These are phyloP conservation scores for Dendrocalamus latiflorus DNA, from an alignment of 202 grass and related monocot species.

Conservation along the genomic window DNA sequence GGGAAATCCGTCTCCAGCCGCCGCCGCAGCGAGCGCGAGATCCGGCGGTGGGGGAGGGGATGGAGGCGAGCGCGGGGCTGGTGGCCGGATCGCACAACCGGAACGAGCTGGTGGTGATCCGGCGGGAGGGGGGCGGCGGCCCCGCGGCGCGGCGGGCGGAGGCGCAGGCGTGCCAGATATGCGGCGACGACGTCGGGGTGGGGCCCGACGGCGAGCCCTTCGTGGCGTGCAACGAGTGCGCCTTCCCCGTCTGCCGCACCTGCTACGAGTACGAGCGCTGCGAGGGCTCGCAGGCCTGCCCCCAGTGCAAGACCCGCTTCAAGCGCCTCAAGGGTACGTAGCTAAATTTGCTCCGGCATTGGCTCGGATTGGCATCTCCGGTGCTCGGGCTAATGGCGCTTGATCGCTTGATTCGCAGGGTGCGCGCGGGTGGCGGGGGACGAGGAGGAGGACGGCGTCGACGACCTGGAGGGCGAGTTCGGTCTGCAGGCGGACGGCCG, in stretches of 20 bases:
- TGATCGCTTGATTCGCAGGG: constrained; percentile 22
- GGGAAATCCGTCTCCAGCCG: too few species aligned
- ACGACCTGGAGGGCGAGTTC: constrained; percentile 73
- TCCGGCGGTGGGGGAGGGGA: constrained; percentile 43
- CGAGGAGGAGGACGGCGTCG: constrained; percentile 73
- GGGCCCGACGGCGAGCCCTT: constrained; percentile 65
- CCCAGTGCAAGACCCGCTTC: constrained; percentile 81
- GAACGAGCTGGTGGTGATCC: constrained; percentile 82
- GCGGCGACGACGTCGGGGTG: constrained; percentile 63
- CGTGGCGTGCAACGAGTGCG: constrained; percentile 90
- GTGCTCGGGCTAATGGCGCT: background rate
- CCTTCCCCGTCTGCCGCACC: constrained; percentile 69
- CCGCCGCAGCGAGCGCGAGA: background rate
- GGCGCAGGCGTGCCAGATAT: constrained; percentile 65
- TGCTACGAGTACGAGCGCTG: constrained; percentile 91
- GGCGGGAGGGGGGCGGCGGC: constrained; percentile 38
- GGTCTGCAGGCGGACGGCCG: background rate
- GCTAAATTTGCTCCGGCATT: background rate
- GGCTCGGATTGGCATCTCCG: background rate
- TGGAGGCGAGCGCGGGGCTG: constrained; percentile 73
- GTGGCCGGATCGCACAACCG: constrained; percentile 76
- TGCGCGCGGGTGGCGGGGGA: constrained; percentile 59
- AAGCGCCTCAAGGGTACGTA: constrained; percentile 56
- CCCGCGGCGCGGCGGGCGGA: constrained; percentile 6
- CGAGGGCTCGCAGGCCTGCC: constrained; percentile 70